Evolutionary conservation across 306 rosid genomes (phyloP).

Genomic region (Quercus agrifolia): DNA sequence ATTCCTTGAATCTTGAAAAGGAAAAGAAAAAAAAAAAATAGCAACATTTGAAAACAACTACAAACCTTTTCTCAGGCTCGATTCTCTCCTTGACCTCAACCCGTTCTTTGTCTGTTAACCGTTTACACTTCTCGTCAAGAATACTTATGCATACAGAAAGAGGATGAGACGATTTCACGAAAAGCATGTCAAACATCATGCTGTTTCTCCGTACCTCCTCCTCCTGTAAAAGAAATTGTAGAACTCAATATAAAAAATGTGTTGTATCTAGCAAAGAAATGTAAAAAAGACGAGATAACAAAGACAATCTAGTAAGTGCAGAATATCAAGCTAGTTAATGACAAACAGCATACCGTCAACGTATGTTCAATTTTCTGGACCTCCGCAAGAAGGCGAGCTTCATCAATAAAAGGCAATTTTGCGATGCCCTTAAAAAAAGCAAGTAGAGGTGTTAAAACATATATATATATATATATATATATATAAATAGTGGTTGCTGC

Average conservation of each 20-base stretch:
- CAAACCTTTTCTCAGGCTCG: slow-evolving; percentile 76
- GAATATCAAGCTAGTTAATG: neutral
- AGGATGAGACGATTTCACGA: slow-evolving; percentile 88
- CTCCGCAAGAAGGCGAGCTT: slow-evolving; percentile 82
- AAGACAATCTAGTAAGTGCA: neutral
- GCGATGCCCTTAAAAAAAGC: slow-evolving; percentile 75
- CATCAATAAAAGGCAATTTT: slow-evolving; percentile 95
- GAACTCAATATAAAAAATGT: slow-evolving; percentile 13
- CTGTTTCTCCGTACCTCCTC: slow-evolving; percentile 79
- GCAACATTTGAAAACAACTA: neutral
- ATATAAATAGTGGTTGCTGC: neutral
- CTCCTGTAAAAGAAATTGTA: slow-evolving; percentile 28
- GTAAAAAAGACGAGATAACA: neutral
- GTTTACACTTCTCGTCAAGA: slow-evolving; percentile 77
- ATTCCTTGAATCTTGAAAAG: neutral
- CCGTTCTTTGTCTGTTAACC: slow-evolving; percentile 65
- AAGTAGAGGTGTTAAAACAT: slow-evolving; percentile 14
- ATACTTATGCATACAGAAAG: slow-evolving; percentile 95
- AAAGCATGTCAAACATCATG: slow-evolving; percentile 80
- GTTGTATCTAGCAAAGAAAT: neutral
- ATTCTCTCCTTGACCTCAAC: slow-evolving; percentile 67
- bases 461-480: neutral
- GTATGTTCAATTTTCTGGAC: slow-evolving; percentile 67
- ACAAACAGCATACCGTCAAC: slow-evolving; percentile 54
- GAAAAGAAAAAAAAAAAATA: neutral